Percentiles rank a stretch among this genome's conserved stretches.
Conservation (phyloP, 2,329 filamentous ascomycete species). For the Incumbomyces delicatus region DNA sequence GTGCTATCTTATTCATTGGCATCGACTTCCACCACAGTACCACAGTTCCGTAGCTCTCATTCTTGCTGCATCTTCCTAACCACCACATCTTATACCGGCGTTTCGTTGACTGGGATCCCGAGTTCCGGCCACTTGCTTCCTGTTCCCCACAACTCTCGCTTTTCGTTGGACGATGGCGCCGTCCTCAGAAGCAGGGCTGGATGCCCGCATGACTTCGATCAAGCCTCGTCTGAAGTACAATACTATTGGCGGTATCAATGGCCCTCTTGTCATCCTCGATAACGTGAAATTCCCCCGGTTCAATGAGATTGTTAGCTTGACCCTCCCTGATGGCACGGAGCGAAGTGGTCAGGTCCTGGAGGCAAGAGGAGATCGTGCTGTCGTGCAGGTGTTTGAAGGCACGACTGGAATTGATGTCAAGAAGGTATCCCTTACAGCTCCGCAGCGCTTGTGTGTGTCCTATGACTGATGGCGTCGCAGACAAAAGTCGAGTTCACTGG, state of each 20-base stretch:
- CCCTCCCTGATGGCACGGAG: constrained; percentile 87
- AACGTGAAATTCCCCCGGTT: constrained; percentile 97
- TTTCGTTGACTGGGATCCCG: no score
- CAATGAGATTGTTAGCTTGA: constrained; percentile 96
- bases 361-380: constrained; percentile 86
- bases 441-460: no score
- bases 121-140: no score
- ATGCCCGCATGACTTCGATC: constrained; percentile 43
- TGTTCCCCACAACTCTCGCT: no score
- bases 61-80: neutral
- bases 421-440: constrained; percentile 53
- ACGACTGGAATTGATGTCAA: constrained; percentile 97
- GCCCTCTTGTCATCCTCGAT: constrained; percentile 92
- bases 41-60: neutral
- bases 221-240: constrained; percentile 83
- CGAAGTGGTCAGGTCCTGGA: constrained; percentile 93
- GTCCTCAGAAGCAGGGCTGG: constrained; percentile 23
- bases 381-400: constrained; percentile 98
- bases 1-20: neutral
- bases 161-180: no score
- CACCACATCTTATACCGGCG: no score
- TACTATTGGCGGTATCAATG: constrained; percentile 96
- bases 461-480: constrained; percentile 37
- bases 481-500: constrained; percentile 97
- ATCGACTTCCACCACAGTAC: neutral